Evolutionary conservation across 441 rosid genomes (phyloP), one percentile per base, ranked within the genome.

Genomic region (Gossypium trilobum): DNA sequence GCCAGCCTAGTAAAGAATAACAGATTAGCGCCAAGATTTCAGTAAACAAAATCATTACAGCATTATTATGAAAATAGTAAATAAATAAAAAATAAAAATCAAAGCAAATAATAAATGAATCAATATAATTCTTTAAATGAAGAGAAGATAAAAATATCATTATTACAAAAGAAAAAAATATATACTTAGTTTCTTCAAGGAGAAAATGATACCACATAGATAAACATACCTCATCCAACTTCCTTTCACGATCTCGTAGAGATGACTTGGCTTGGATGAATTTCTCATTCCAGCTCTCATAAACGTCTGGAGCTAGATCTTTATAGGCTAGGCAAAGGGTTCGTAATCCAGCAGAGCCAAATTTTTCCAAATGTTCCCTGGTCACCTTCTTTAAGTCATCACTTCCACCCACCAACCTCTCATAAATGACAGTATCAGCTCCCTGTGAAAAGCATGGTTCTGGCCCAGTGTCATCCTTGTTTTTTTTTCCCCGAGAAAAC

Each of bases 231-330:
- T 96, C 99, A 71, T 96, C 99, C 70, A 93, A 82, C 82, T 93
- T 96, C 84, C 89, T 94, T 78, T 96, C 99, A 50, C 99, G 99
- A 78, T 92, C 98, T 72, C 97, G 84, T 62, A 96, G 86, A 75
- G 97, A 86, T 70, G 98, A 93, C 79, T 96, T 96, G 68, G 99
- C 98, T 82, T 93, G 97, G 73, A 91, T 90, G 75, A 90, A 96
- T 82, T 91, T 96, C 83, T 96, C 97, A 82, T 96, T 93, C 99
- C 98, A 96, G 80, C 91, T 87, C 82, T 89, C 92, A 82, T 96
- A 96, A 65, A 82, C 59, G 67, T 86, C 89, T 19, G 96, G 92
- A 79, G 84, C 83, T 81, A 96, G 82, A 78, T 91, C 87, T 83
- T 83, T 86, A 72, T 90, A 96, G 65, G 97, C 99, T 67, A 96